These are phyloP conservation scores for Dimocarpus longan DNA, from an alignment of 345 rosid species.

Conservation along the genomic window DNA sequence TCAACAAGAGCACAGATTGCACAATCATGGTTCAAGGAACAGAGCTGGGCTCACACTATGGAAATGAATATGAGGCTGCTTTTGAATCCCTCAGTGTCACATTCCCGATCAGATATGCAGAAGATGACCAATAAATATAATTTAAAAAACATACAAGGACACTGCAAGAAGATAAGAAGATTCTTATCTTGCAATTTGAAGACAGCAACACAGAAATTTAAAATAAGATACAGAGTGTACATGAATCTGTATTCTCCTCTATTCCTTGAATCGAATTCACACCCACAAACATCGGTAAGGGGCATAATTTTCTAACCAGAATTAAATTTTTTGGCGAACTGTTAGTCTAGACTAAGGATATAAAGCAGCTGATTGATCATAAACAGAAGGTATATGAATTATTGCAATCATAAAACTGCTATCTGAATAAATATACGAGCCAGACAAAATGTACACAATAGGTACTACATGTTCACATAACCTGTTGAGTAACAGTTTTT, in stretches of 20 bases:
- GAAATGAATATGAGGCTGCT: not conserved
- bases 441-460: conserved; percentile 19
- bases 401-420: conserved; percentile 18
- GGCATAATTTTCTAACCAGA: not conserved
- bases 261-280: not conserved
- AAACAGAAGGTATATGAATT: conserved; percentile 15
- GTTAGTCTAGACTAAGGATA: not conserved
- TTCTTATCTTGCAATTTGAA: not conserved
- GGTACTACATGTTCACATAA: conserved; percentile 26
- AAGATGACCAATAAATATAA: not conserved
- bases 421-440: conserved; percentile 2
- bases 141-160: not conserved
- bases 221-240: not conserved
- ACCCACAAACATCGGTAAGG: not conserved
- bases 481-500: conserved; percentile 17
- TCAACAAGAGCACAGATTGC: too few species aligned
- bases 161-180: conserved; percentile 1
- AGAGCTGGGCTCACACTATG: not conserved
- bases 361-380: conserved; percentile 7
- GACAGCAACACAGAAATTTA: not conserved
- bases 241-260: not conserved
- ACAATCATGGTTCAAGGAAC: not conserved
- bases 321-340: not conserved
- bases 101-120: not conserved
- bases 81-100: not conserved